phyloP scores from a whole-genome alignment of 139 green algal species.

The Chlamydomonas urium region DNA sequence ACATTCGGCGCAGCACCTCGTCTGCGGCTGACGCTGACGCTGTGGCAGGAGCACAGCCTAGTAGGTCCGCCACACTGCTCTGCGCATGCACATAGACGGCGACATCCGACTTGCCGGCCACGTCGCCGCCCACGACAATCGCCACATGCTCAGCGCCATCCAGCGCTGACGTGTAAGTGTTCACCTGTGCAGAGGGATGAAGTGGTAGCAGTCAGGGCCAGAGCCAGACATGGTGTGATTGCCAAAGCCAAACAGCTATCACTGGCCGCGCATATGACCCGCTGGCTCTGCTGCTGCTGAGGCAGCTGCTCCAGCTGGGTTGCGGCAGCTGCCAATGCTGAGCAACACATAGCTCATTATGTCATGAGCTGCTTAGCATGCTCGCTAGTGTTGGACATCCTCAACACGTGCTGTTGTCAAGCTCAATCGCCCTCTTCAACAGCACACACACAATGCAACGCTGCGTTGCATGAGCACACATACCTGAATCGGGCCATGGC shows the following conservation, averaged over 20 bases:
- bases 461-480: background rate
- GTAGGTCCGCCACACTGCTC: background rate
- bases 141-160: conserved; percentile 15
- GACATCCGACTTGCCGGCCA: conserved; percentile 2
- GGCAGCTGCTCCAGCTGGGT: too few relatives aligned
- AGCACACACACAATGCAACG: too few relatives aligned
- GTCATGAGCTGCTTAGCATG: too few relatives aligned
- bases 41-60: background rate
- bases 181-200: background rate
- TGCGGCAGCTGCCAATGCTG: too few relatives aligned
- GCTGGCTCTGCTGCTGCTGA: too few relatives aligned
- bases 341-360: too few relatives aligned
- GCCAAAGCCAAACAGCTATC: too few relatives aligned
- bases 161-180: conserved; percentile 15
- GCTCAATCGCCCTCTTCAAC: too few relatives aligned
- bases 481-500: background rate
- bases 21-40: background rate
- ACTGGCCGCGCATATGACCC: too few relatives aligned
- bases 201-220: background rate
- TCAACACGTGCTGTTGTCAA: background rate
- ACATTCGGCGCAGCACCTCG: background rate
- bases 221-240: conserved; percentile 2
- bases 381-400: too few relatives aligned
- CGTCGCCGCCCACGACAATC: background rate
- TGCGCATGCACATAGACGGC: background rate